phyloP scores from a whole-genome alignment of 129 eudicot species.

The Deinandra increscens region DNA sequence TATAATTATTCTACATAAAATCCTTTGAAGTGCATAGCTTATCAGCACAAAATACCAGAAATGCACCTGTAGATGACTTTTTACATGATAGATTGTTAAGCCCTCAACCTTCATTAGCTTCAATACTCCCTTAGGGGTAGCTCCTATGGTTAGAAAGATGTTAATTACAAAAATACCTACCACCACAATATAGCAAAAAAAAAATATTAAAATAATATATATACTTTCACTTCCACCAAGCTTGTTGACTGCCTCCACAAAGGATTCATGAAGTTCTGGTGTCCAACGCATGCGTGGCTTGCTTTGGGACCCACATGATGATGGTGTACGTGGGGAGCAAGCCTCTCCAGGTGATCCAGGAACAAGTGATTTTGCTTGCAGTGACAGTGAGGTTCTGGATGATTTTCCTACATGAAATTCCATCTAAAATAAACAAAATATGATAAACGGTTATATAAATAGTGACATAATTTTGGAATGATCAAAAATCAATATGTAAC shows the following conservation, averaged over 20 bases:
- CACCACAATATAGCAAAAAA: slow-evolving; percentile 18
- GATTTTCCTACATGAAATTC: slow-evolving; percentile 40
- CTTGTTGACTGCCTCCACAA: slow-evolving; percentile 88
- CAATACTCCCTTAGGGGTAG: slow-evolving; percentile 95
- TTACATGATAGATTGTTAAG: slow-evolving; percentile 92
- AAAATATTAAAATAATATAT: too few species aligned
- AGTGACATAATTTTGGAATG: slow-evolving; percentile 1
- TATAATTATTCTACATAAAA: slow-evolving; percentile 13
- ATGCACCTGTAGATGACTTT: slow-evolving; percentile 92
- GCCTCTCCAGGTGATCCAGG: slow-evolving; percentile 62
- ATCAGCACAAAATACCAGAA: slow-evolving; percentile 13
- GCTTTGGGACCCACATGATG: slow-evolving; percentile 59
- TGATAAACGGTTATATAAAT: not conserved
- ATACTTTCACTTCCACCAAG: slow-evolving; percentile 99
- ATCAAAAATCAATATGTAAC: not conserved
- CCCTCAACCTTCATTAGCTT: slow-evolving; percentile 89
- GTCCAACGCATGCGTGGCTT: slow-evolving; percentile 99
- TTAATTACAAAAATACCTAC: not conserved
- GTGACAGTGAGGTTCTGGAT: slow-evolving; percentile 35
- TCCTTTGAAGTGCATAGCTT: not conserved
- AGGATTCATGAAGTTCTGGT: slow-evolving; percentile 95
- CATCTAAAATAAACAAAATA: slow-evolving; percentile 32
- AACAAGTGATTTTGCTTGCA: slow-evolving; percentile 43
- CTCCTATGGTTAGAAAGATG: slow-evolving; percentile 53
- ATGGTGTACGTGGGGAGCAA: slow-evolving; percentile 46